Evolutionary conservation across 345 rosid species (phyloP), one percentile per base, ranked within the genome.

Genomic region (Erysimum cheiranthoides): DNA sequence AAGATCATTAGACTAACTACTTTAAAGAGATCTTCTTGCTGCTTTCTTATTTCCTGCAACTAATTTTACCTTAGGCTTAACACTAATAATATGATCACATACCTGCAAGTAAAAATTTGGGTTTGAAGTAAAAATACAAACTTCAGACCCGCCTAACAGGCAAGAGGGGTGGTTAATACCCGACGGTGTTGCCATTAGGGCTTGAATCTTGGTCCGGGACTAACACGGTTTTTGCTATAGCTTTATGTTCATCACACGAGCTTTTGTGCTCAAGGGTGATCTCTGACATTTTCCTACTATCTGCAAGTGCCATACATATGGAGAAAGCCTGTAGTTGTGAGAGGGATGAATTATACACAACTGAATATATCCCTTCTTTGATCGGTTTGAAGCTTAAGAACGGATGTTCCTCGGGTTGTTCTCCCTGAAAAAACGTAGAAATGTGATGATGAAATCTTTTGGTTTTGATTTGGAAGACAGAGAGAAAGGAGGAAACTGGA

Each of bases 291-390:
- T 84, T 83, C 66, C 78, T 80, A 76, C 91, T 70, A 78, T 94
- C 98, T 68, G 88, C 82, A 73, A 85, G 83, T 16, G 97, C 89
- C 76, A 92, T 81, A 73, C 93, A 86, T 63, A 86, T 79, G 30
- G 98, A 77, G 75, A 92, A 90, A 42, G 96, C 93, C 85, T 89
- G 97, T 69, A 94, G 35, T 75, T 73, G 82, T 14, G 91, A 74
- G 71, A 92, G 85, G 4, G 89, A 78, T 49, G 97, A 68, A 75
- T 78, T 82, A 76, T 89, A 92, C 76, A 74, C 86, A 14, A 94
- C 90, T n/a, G 97, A 86, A 81, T 85, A 90, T 68, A 90, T 81
- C 54, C 86, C 90, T 35, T 88, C 98, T 85, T 86, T 88, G 78
- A 84, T 84, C 2, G 87, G 87, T 25, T 83, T 67, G 64, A 90